Percentiles rank a stretch among this genome's conserved stretches.
Evolutionary conservation across 164 flowering plant species (phyloP).

Genomic region (Annona squamosa): DNA sequence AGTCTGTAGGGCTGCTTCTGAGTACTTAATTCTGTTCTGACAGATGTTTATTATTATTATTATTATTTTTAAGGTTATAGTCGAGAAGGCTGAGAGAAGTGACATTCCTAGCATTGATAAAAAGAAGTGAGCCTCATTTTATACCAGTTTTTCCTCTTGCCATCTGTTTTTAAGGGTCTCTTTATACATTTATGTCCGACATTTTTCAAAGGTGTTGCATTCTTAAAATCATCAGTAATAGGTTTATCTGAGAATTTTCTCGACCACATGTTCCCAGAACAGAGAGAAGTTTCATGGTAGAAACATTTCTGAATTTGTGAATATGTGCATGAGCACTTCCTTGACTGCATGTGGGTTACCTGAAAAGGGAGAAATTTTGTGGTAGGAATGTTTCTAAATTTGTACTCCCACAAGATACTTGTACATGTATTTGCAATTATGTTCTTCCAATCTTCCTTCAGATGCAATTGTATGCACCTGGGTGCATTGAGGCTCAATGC

Average conservation of each 20-base stretch:
- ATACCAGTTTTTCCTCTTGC: background rate
- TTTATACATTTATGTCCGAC: background rate
- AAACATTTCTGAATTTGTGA: background rate
- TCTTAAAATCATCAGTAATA: background rate
- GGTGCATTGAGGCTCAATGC: no score
- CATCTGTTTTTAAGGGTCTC: background rate
- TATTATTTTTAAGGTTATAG: slow-evolving; percentile 44
- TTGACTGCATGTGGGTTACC: background rate
- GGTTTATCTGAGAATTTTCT: background rate
- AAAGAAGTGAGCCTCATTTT: slow-evolving; percentile 52
- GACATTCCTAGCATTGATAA: slow-evolving; percentile 78
- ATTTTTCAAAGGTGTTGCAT: background rate
- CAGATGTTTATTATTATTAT: background rate
- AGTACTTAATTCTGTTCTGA: background rate
- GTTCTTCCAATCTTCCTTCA: no score
- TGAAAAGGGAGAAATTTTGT: background rate
- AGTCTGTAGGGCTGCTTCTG: background rate
- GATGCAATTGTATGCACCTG: no score
- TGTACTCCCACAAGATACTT: no score
- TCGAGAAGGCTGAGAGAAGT: slow-evolving; percentile 76
- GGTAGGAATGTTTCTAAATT: background rate
- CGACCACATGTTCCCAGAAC: no score
- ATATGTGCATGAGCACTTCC: background rate
- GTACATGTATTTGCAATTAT: no score
- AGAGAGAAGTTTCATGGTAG: no score